Evolutionary conservation across 2,329 filamentous ascomycete species (phyloP), one percentile per base, ranked within the genome.

Genomic region (Nemania sp.): DNA sequence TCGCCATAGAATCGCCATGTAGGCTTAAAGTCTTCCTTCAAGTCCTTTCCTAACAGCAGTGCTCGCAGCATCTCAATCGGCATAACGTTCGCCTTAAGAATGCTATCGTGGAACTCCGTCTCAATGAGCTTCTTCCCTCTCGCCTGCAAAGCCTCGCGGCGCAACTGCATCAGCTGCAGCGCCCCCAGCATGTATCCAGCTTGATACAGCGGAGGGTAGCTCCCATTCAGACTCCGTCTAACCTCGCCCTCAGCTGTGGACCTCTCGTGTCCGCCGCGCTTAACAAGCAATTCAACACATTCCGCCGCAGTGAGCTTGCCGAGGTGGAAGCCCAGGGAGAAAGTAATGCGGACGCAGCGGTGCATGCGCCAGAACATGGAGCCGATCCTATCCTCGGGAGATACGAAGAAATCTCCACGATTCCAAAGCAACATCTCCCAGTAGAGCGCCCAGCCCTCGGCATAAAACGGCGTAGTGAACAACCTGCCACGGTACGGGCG

Each of bases 301-400:
- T 83, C 76, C 53, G 74, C 71, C 1, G 81, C 74, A 8, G 69
- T 75, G 73, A 83, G 76, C 56, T 77, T 64, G 1, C 80, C 80
- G 1, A 85, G 73, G 61, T 85, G 82, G 54, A 83, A 85, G 33
- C 76, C 77, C 1, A 85, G 65, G 0, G 79, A 82, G 66, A 85
- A 84, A 11, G 80, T 69, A 59, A 84, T 84, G 31, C 82, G 77
- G 5, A 78, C 77, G 60, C 81, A 84, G 23, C 82, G 78, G 64
- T 86, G 82, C 77, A 85, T 83, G 12, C 80, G 75, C 82, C 82
- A 85, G 64, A 84, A 85, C 6, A 86, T 67, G 57, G 82, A 80
- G 0, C 82, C 82, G 19, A 85, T 74, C 33, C 74, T 73, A 57
- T 84, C 78, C 54, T 80, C 76, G 0, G 81, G 72, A 0, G 73